Evolutionary conservation across 2,329 filamentous ascomycete species (phyloP).

Genomic region (Pseudogymnoascus sp.): DNA sequence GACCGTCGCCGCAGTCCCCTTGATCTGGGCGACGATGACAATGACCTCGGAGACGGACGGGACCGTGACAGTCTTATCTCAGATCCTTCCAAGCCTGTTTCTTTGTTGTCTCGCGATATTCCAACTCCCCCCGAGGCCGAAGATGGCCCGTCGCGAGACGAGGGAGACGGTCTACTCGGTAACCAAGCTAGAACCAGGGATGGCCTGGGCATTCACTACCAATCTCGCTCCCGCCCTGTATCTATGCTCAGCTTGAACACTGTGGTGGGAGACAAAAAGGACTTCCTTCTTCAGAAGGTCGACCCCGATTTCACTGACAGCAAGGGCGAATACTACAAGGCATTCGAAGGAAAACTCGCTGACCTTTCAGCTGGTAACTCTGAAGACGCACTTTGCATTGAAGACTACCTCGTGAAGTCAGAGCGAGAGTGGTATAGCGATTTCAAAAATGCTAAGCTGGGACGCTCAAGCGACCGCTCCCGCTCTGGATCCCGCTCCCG

Average conservation of each 20-base stretch:
- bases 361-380: conserved; percentile 46
- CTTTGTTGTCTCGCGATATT: not conserved
- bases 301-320: conserved; percentile 60
- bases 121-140: not conserved
- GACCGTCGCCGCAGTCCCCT: not conserved
- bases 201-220: not conserved
- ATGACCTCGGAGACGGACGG: not conserved
- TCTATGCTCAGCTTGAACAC: conserved; percentile 46
- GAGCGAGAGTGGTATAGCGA: conserved; percentile 59
- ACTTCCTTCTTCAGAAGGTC: conserved; percentile 56
- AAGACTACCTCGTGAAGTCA: conserved; percentile 53
- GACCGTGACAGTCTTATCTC: conserved; percentile 1
- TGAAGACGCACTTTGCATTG: conserved; percentile 51
- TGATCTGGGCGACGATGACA: not conserved
- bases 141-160: not conserved
- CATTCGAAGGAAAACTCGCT: conserved; percentile 49
- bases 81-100: not conserved
- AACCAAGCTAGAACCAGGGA: not conserved
- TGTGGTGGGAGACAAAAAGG: conserved; percentile 51
- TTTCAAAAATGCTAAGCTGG: conserved; percentile 50
- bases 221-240: conserved; percentile 8
- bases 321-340: conserved; percentile 50
- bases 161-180: not conserved
- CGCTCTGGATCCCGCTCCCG: not conserved
- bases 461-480: conserved; percentile 19